Evolutionary conservation across 768 basidiomycete species (phyloP).

Genomic region (Boletales sp.): DNA sequence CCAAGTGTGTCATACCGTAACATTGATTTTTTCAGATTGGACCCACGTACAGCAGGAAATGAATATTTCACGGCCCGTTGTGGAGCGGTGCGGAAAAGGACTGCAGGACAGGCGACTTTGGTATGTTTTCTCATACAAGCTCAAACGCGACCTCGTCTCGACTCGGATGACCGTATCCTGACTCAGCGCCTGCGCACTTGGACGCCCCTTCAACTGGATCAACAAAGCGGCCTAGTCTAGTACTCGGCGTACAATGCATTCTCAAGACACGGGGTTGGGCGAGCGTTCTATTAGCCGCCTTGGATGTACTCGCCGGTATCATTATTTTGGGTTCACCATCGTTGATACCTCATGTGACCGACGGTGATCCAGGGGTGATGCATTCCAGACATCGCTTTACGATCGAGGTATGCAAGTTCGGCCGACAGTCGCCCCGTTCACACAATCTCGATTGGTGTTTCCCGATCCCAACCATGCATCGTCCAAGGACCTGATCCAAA

Average conservation of each 20-base stretch:
- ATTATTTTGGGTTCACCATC: neutral
- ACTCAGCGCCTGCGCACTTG: slow-evolving; percentile 71
- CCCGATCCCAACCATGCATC: slow-evolving; percentile 55
- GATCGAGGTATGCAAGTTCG: slow-evolving; percentile 60
- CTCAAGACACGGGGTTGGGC: slow-evolving; percentile 86
- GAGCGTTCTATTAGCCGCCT: slow-evolving; percentile 73
- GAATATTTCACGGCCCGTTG: too few relatives aligned
- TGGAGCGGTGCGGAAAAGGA: too few relatives aligned
- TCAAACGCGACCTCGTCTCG: slow-evolving; percentile 61
- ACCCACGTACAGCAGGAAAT: too few relatives aligned
- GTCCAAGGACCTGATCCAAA: slow-evolving; percentile 69
- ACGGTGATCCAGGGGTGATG: slow-evolving; percentile 83
- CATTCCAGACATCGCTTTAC: slow-evolving; percentile 86
- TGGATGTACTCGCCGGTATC: slow-evolving; percentile 53
- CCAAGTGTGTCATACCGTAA: too few relatives aligned
- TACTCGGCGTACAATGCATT: slow-evolving; percentile 72
- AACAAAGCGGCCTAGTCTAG: slow-evolving; percentile 59
- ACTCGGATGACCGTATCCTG: slow-evolving; percentile 49
- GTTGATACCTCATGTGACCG: slow-evolving; percentile 44
- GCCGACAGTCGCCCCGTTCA: neutral
- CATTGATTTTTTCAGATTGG: too few relatives aligned
- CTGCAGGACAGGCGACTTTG: too few relatives aligned
- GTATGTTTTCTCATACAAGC: slow-evolving; percentile 19
- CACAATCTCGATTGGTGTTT: neutral
- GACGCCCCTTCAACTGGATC: slow-evolving; percentile 63